Evolutionary conservation across 768 basidiomycete species (phyloP).

Genomic region (Agaricus subrufescens): DNA sequence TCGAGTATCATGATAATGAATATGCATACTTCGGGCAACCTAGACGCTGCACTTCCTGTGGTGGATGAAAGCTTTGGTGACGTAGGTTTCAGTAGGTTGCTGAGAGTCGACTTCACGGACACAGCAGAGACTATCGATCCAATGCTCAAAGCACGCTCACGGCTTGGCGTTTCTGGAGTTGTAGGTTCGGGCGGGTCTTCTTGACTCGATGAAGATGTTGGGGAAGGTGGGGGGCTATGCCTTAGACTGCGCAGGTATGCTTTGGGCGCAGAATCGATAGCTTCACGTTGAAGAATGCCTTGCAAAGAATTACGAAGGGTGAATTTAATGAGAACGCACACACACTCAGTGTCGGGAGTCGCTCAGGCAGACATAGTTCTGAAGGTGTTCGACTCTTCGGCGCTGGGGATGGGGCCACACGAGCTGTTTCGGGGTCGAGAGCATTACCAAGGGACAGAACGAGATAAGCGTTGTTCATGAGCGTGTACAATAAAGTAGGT

Average conservation of each 20-base stretch:
- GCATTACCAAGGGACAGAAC: constrained; percentile 28
- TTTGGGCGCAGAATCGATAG: constrained; percentile 49
- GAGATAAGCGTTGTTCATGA: constrained; percentile 51
- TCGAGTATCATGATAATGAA: background rate
- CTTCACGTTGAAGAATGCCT: constrained; percentile 76
- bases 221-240: background rate
- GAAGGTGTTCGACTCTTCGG: constrained; percentile 38
- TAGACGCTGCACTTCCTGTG: background rate
- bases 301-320: constrained; percentile 13
- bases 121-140: constrained; percentile 17
- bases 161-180: constrained; percentile 9
- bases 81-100: constrained; percentile 11
- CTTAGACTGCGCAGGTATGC: constrained; percentile 35
- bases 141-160: constrained; percentile 14
- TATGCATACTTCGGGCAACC: background rate
- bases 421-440: constrained; percentile 15
- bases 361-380: constrained; percentile 57
- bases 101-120: constrained; percentile 13
- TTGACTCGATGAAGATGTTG: background rate
- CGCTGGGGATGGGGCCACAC: constrained; percentile 8
- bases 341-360: constrained; percentile 65
- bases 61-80: constrained; percentile 5
- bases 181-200: background rate
- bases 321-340: constrained; percentile 6
- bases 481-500: constrained; percentile 18